Evolutionary conservation across 108 stramenopile genomes (phyloP), one percentile per base, ranked within the genome.

Genomic region (Cyclotella atomus): DNA sequence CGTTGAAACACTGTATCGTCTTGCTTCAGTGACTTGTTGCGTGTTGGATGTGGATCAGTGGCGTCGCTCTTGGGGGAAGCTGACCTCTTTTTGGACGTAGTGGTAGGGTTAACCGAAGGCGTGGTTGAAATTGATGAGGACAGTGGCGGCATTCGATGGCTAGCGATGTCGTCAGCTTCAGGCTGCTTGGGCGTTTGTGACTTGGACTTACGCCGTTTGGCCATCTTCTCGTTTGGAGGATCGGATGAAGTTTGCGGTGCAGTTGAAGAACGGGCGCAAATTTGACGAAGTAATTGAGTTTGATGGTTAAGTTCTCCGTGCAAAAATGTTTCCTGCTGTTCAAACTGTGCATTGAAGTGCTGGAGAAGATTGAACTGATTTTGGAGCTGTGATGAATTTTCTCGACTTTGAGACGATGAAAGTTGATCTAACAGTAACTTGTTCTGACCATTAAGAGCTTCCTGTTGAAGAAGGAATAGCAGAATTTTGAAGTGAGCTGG

Each of bases 271-370:
- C 12, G 6, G 6, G 9, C 9, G 38, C 12, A 6, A 9, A 34
- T 62, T 59, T 71, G 63, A 30, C 73, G 65, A n/a, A 72, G 70
- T 16, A 49, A 20, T 29, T 19, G 30, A 3, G 27, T 38, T 41
- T 76, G 78, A 17, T 56, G 74, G 61, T 59, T 68, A 3, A 91
- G 63, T 72, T 88, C 84, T 41, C 81, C 68, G 24, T 88, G 82
- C 24, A 88, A 69, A 24, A 87, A 47, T 14, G 75, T 35, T 56
- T 91, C 83, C 50, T 91, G 86, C 62, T 87, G 84, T 38, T 87
- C 77, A 72, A 86, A 90, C 15, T 85, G 78, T 44, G 76, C 56
- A 28, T 83, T 82, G 7, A 87, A 71, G 27, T 89, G 80, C 41
- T 79, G 73, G 10, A 89, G 62, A n/a, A 89, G 73, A 7, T 47